These are phyloP conservation scores for Rhizopogon salebrosus DNA, from an alignment of 768 basidiomycete genomes.

Conservation along the genomic window DNA sequence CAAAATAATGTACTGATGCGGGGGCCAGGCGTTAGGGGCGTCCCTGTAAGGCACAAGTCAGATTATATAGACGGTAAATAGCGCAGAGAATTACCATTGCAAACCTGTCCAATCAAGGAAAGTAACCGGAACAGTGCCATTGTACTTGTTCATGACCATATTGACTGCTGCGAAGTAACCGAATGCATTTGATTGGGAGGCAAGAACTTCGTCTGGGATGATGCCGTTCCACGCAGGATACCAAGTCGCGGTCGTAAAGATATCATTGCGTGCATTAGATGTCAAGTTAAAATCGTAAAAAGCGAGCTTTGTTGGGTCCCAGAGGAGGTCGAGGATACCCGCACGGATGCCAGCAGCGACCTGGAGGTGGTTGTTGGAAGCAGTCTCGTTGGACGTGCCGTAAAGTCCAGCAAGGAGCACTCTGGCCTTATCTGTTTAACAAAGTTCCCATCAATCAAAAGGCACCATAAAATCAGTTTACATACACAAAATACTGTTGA, in stretches of 20 bases:
- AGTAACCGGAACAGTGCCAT: conserved; percentile 80
- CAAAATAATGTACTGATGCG: conserved; percentile 77
- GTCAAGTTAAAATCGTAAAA: conserved; percentile 90
- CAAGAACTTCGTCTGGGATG: conserved; percentile 64
- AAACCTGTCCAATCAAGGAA: conserved; percentile 67
- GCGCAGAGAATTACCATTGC: conserved; percentile 56
- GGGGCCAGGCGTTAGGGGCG: conserved; percentile 86
- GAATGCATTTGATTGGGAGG: conserved; percentile 55
- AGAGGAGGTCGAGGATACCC: conserved; percentile 81
- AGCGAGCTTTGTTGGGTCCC: conserved; percentile 77
- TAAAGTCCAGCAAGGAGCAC: conserved; percentile 59
- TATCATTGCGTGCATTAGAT: conserved; percentile 52
- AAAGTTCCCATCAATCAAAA: conserved; percentile 1
- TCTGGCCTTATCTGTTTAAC: conserved; percentile 55
- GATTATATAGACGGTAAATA: background rate
- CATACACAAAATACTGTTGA: conserved; percentile 85
- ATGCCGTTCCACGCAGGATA: conserved; percentile 89
- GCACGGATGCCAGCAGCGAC: conserved; percentile 54
- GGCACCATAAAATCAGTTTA: conserved; percentile 8
- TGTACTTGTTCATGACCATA: conserved; percentile 78
- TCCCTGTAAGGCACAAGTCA: conserved; percentile 42
- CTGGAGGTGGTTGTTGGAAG: conserved; percentile 44
- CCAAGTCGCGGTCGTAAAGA: conserved; percentile 75
- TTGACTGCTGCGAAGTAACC: conserved; percentile 71
- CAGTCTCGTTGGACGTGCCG: conserved; percentile 35